Evolutionary conservation across 1,139 yeast species (phyloP).

Genomic region (Zygosaccharomyces sapae): DNA sequence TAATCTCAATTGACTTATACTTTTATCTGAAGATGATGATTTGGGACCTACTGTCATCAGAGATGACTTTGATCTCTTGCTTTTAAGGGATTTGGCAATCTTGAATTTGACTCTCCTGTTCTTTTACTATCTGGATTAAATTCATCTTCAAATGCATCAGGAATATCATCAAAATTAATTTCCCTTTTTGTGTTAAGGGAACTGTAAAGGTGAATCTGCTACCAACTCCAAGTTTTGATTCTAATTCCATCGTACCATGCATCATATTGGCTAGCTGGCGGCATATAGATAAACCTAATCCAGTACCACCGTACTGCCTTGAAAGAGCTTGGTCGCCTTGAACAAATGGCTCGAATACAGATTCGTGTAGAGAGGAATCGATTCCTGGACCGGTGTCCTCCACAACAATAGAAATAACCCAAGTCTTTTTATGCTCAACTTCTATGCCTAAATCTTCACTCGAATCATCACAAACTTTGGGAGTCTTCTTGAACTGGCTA

Average conservation of each 20-base stretch:
- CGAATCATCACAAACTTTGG: constrained; percentile 22
- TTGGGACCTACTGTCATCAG: constrained; percentile 15
- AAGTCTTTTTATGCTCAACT: constrained; percentile 24
- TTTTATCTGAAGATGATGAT: constrained; percentile 7
- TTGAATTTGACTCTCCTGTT: constrained; percentile 43
- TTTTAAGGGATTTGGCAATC: constrained; percentile 25
- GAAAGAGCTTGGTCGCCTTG: constrained; percentile 96
- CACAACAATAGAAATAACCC: constrained; percentile 59
- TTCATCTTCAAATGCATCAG: constrained; percentile 43
- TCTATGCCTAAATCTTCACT: constrained; percentile 22
- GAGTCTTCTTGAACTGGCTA: constrained; percentile 44
- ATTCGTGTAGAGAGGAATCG: constrained; percentile 68
- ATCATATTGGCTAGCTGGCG: constrained; percentile 85
- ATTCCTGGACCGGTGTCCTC: constrained; percentile 93
- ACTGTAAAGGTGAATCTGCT: constrained; percentile 75
- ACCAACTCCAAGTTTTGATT: constrained; percentile 70
- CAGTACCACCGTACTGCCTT: constrained; percentile 92
- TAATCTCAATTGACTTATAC: constrained; percentile 5
- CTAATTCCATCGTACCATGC: constrained; percentile 73
- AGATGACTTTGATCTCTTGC: constrained; percentile 22
- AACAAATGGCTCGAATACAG: constrained; percentile 91
- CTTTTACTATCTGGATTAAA: constrained; percentile 42
- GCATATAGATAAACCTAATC: constrained; percentile 89
- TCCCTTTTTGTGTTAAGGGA: constrained; percentile 72
- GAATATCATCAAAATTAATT: constrained; percentile 38